Conservation (phyloP, 495 filamentous ascomycete genomes). For the Annulohypoxylon bovei region DNA sequence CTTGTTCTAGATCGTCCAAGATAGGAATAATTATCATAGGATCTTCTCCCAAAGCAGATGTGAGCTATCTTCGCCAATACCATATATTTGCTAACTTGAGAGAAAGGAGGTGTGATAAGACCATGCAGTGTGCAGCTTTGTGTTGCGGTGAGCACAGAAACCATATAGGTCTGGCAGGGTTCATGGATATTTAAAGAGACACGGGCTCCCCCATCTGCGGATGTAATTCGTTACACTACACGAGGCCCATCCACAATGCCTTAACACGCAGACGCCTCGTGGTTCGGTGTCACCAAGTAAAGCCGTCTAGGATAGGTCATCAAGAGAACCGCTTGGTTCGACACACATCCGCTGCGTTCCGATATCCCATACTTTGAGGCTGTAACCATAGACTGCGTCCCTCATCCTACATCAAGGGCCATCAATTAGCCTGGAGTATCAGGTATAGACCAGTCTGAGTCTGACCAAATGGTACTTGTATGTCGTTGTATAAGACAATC, state of each 20-base stretch:
- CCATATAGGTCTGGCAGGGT: slow-evolving; percentile 24
- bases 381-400: not conserved
- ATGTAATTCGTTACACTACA: slow-evolving; percentile 35
- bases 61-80: not conserved
- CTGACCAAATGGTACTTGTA: not conserved
- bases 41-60: not conserved
- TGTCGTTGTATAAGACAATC: not conserved
- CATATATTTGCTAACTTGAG: not conserved
- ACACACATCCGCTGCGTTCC: not conserved
- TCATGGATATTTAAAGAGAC: slow-evolving; percentile 36
- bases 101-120: slow-evolving; percentile 20
- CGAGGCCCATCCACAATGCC: slow-evolving; percentile 5
- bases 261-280: slow-evolving; percentile 33
- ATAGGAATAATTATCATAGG: not conserved
- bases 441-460: not conserved
- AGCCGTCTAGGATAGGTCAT: slow-evolving; percentile 4
- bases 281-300: slow-evolving; percentile 25
- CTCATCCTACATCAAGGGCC: not conserved
- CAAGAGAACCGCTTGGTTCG: not conserved
- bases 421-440: not conserved
- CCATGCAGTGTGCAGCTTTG: slow-evolving; percentile 20
- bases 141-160: slow-evolving; percentile 14
- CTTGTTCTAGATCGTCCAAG: not conserved
- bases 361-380: slow-evolving; percentile 6
- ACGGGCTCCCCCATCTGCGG: slow-evolving; percentile 22